A percentile compares a stretch with the other conserved stretches of the same genome.
These are phyloP conservation scores for Debaryomyces psychrophilus DNA, from an alignment of 1,139 yeast species.

Conservation along the genomic window DNA sequence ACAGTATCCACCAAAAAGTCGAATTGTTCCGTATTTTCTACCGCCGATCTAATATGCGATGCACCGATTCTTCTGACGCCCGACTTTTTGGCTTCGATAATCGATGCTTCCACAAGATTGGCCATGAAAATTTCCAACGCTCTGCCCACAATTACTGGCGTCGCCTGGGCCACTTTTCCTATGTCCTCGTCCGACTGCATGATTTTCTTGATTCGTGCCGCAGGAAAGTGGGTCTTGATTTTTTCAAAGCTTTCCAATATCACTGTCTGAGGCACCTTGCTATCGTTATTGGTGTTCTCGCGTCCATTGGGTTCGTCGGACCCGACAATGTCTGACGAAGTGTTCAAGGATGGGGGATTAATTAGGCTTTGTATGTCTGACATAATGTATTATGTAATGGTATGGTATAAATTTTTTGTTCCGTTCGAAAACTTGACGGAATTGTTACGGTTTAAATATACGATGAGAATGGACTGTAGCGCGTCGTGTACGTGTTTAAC, in stretches of 20 bases:
- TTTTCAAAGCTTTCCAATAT: conserved; percentile 44
- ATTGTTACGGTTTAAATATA: conserved; percentile 7
- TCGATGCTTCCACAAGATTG: conserved; percentile 81
- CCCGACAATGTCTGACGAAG: neutral
- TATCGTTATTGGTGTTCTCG: conserved; percentile 10
- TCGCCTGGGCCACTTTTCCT: conserved; percentile 98
- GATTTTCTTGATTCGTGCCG: conserved; percentile 92
- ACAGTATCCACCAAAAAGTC: conserved; percentile 83
- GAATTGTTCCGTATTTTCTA: conserved; percentile 83
- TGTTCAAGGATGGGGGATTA: conserved; percentile 12
- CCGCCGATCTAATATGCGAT: conserved; percentile 81
- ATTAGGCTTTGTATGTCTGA: conserved; percentile 18
- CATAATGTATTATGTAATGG: conserved; percentile 11
- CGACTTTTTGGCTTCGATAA: conserved; percentile 71
- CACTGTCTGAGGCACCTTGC: conserved; percentile 31
- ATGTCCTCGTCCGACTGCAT: conserved; percentile 99
- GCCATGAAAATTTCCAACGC: conserved; percentile 93
- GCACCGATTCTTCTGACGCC: conserved; percentile 86
- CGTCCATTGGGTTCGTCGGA: neutral
- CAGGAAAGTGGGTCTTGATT: conserved; percentile 94
- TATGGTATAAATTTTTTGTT: neutral
- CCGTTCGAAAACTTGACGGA: conserved; percentile 6
- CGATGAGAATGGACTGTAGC: neutral
- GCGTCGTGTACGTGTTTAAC: neutral
- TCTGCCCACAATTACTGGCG: conserved; percentile 94